Percentiles rank a stretch among this genome's conserved stretches.
Evolutionary conservation across 805 yeast species (phyloP).

Genomic region (Candida fluviatilis): DNA sequence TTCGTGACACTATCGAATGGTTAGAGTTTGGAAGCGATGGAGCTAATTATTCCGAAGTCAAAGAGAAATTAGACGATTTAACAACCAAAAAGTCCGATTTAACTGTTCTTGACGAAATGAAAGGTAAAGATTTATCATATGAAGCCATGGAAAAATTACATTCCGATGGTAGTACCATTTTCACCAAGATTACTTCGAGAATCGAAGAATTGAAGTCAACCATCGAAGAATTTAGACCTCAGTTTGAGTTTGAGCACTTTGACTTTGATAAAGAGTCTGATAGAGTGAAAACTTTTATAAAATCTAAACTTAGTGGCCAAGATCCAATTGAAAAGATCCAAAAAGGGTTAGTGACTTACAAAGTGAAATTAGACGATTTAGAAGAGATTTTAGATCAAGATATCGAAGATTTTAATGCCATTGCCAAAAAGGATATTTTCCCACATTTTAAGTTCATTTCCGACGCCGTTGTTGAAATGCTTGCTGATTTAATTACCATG

Average conservation of each 20-base stretch:
- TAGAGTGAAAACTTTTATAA: slow-evolving; percentile 31
- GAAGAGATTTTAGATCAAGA: slow-evolving; percentile 19
- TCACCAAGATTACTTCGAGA: slow-evolving; percentile 40
- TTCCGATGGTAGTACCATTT: slow-evolving; percentile 37
- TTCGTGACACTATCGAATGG: slow-evolving; percentile 65
- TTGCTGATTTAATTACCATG: slow-evolving; percentile 24
- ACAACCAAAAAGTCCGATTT: slow-evolving; percentile 15
- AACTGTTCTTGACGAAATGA: slow-evolving; percentile 36
- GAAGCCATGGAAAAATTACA: slow-evolving; percentile 42
- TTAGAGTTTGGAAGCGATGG: slow-evolving; percentile 65
- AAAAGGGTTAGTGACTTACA: slow-evolving; percentile 19
- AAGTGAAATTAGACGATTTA: slow-evolving; percentile 23
- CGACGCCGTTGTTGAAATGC: slow-evolving; percentile 24
- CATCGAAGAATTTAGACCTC: slow-evolving; percentile 36
- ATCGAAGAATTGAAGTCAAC: slow-evolving; percentile 45
- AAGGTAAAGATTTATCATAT: slow-evolving; percentile 43
- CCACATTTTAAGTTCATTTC: slow-evolving; percentile 21
- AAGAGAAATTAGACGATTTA: slow-evolving; percentile 20
- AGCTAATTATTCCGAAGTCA: slow-evolving; percentile 31
- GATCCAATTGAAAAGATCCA: slow-evolving; percentile 25
- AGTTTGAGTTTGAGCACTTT: slow-evolving; percentile 42
- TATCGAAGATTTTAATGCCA: slow-evolving; percentile 16
- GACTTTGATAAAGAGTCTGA: slow-evolving; percentile 51
- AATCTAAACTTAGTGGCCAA: slow-evolving; percentile 13
- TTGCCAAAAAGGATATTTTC: slow-evolving; percentile 22